A percentile compares a stretch with the other conserved stretches of the same genome.
These are phyloP conservation scores for Isatis tinctoria DNA, from an alignment of 345 rosid genomes.

Conservation along the genomic window DNA sequence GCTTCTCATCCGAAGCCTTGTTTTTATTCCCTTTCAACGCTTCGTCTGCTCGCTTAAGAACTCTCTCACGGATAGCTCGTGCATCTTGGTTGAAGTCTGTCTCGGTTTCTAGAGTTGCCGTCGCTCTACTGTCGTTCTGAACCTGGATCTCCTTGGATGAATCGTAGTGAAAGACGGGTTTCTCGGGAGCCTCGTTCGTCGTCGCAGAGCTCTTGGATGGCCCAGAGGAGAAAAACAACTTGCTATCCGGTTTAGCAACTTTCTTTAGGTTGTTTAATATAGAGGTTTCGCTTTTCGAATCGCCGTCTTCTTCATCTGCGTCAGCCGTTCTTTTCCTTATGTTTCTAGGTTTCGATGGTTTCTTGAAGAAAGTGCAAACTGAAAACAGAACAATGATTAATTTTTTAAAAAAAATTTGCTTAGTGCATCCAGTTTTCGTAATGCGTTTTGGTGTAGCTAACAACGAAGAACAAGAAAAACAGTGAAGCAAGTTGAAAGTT, in stretches of 20 bases:
- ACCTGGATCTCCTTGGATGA: conserved; percentile 90
- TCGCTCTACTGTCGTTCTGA: conserved; percentile 75
- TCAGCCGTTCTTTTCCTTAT: conserved; percentile 59
- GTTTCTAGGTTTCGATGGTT: conserved; percentile 65
- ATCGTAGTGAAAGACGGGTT: conserved; percentile 58
- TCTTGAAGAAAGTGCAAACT: conserved; percentile 81
- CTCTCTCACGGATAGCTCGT: conserved; percentile 81
- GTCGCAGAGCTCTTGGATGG: conserved; percentile 42
- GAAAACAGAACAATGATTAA: conserved; percentile 21
- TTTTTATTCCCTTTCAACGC: conserved; percentile 57
- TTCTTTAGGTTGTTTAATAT: conserved; percentile 50
- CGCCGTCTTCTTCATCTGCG: conserved; percentile 52
- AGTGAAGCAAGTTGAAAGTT: background rate
- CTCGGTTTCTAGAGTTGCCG: conserved; percentile 84
- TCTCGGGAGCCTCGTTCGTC: conserved; percentile 28
- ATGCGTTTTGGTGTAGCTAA: background rate
- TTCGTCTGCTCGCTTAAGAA: conserved; percentile 62
- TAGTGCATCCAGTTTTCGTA: background rate
- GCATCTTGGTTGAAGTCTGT: conserved; percentile 75
- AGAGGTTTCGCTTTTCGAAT: conserved; percentile 40
- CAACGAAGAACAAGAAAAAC: background rate
- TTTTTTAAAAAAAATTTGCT: background rate
- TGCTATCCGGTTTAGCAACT: conserved; percentile 45
- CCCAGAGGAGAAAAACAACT: conserved; percentile 66
- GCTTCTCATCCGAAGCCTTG: conserved; percentile 46